Evolutionary conservation across 2,329 filamentous ascomycete species (phyloP), one percentile per base, ranked within the genome.

Genomic region (Trichocomaceae sp.): DNA sequence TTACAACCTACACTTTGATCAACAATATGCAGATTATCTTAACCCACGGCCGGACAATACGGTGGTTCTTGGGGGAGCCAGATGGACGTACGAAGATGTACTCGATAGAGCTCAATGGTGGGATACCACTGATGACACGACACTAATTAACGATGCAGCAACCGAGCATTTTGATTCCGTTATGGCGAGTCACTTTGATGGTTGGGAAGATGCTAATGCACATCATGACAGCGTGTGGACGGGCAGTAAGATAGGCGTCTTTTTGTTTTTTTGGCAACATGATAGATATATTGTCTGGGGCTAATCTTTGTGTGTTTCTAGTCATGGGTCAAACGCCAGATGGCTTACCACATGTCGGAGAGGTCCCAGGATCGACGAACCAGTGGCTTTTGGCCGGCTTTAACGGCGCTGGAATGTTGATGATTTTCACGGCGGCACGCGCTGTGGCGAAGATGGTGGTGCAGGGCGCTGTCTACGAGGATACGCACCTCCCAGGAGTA

Each of bases 21-120:
- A 59, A 7, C 68, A 72, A 20, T 82, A 83, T 0, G 87, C 84
- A 62, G 85, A 87, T 58, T 88, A 87, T 66, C 82, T 87, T 76
- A 79, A 86, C 8, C 76, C 80, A 1, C 75, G 81, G 1, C 39
- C 39, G 1, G 39, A 41, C n/a, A 10, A 10, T 5, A 41, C 39
- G 9, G 20, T 20, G 5, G 20, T 41, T 3, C 39, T 41, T 10
- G 39, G 39, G 2, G 39, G 39, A 20, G 39, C 39, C 20, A 41
- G 20, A 17, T 41, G 39, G 39, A 41, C 39, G 2, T 41, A 5
- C 20, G 39, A 41, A 19, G 10, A 5, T 5, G n/a, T n/a, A n/a
- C n/a, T n/a, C n/a, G 39, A 41, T 10, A n/a, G 39, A 17, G 17
- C 2, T 7, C 8, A 41, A 41, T 41, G 39, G 39, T 41, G 39